Conservation (phyloP, 2,329 filamentous ascomycete genomes). For the Claviceps fusiformis region DNA sequence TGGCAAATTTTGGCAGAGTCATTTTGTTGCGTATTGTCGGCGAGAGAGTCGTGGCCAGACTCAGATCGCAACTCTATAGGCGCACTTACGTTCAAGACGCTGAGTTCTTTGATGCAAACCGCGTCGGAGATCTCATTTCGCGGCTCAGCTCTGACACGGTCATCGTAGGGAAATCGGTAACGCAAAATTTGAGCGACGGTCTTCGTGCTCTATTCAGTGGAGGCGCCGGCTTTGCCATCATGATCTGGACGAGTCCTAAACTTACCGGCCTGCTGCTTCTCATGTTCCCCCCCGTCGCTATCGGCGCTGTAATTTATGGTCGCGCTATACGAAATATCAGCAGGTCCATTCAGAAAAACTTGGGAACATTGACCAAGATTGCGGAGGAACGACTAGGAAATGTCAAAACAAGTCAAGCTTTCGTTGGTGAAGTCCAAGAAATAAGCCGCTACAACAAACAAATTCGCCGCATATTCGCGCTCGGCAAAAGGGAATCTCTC, state of each 20-base stretch:
- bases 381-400: conserved; percentile 96
- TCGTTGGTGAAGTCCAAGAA: conserved; percentile 85
- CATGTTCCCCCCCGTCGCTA: conserved; percentile 80
- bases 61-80: conserved; percentile 81
- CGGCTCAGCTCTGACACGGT: conserved; percentile 91
- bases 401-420: conserved; percentile 91
- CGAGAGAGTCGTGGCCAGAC: conserved; percentile 80
- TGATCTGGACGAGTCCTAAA: conserved; percentile 91
- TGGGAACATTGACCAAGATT: conserved; percentile 89
- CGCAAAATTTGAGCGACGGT: conserved; percentile 95
- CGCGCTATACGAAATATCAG: conserved; percentile 79
- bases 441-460: conserved; percentile 84
- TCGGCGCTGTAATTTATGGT: conserved; percentile 86
- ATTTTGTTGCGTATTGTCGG: conserved; percentile 88
- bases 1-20: conserved; percentile 87
- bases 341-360: conserved; percentile 82
- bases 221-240: conserved; percentile 75
- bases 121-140: conserved; percentile 91
- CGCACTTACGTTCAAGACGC: conserved; percentile 94
- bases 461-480: conserved; percentile 77
- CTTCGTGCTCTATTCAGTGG: conserved; percentile 82
- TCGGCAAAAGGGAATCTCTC: conserved; percentile 76
- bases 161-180: conserved; percentile 96
- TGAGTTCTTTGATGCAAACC: conserved; percentile 96
- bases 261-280: conserved; percentile 75